Evolutionary conservation across 495 filamentous ascomycete species (phyloP).

Genomic region (Neurospora sp.): DNA sequence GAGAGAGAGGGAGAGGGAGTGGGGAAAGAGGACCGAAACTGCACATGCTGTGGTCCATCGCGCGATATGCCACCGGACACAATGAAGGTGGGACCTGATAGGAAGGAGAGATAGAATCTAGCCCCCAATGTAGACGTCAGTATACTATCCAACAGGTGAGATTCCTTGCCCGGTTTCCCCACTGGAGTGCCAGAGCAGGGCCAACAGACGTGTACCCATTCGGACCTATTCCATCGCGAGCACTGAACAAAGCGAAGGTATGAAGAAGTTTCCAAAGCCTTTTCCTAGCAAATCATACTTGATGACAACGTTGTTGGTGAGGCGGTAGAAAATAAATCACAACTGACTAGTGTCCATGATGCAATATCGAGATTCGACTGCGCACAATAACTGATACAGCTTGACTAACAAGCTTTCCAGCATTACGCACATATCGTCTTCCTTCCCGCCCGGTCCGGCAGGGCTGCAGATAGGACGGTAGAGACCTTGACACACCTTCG

Average conservation of each 20-base stretch:
- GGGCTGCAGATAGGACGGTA: background rate
- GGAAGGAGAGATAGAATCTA: background rate
- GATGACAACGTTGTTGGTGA: background rate
- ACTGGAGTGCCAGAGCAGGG: background rate
- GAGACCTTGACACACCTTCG: background rate
- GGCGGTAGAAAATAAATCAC: background rate
- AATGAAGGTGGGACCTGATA: background rate
- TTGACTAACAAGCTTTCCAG: background rate
- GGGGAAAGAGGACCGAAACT: background rate
- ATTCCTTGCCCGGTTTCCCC: background rate
- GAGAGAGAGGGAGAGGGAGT: background rate
- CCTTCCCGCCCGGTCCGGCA: background rate
- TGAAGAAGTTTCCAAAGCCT: background rate
- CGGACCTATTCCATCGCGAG: background rate
- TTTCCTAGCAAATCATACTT: background rate
- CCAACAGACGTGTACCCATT: background rate
- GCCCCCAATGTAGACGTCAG: background rate
- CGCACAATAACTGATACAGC: background rate
- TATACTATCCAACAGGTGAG: background rate
- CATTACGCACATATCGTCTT: background rate
- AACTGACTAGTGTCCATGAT: background rate
- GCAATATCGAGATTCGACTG: background rate
- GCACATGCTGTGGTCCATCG: background rate
- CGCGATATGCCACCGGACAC: background rate
- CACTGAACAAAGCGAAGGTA: background rate